Evolutionary conservation across 208 protist species (phyloP), one percentile per base, ranked within the genome.

Genomic region (Dictyostelium gargantuum): DNA sequence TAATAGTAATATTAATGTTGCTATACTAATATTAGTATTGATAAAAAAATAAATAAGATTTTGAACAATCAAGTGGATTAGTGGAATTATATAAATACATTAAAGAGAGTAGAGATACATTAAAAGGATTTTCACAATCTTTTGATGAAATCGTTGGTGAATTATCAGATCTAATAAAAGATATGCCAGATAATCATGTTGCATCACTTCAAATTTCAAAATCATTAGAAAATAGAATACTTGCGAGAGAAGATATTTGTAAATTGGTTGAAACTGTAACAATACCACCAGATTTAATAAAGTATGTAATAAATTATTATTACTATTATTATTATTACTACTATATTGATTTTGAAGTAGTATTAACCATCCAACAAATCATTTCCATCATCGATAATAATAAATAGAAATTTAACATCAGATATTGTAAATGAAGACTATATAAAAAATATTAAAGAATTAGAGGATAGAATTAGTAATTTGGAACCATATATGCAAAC

Each of bases 131-230:
- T 54, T 48, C 32, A 19, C n/a, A 58, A 44, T 73, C 54, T 38
- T 89, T 89, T 68, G 54, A 89, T 44, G 9, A 6, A 68, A 79
- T 79, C 52, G 44, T 79, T 21, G 26, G 17, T 19, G 82, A 89
- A 8, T 40, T 89, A 17, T 74, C 74, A 35, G 40, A 61, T 50
- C 38, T 89, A 29, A 75, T 89, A 11, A 89, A 89, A 52, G 82
- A 89, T 68, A 89, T 89, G 82, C 82, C 82, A 42, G 82, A 89
- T 68, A 79, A 54, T 8, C 82, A 89, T 66, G 35, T 89, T 10
- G 74, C 70, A 38, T 68, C 82, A 61, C n/a, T 68, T 15, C 48
- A 79, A 52, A 42, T 89, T 40, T 48, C 38, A 38, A 74, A 77
- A 42, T 52, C 82, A 52, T 26, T 89, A 6, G 46, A 68, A 1